phyloP scores from a whole-genome alignment of 1,284 basidiomycete genomes.

The Moniliophthora roreri region DNA sequence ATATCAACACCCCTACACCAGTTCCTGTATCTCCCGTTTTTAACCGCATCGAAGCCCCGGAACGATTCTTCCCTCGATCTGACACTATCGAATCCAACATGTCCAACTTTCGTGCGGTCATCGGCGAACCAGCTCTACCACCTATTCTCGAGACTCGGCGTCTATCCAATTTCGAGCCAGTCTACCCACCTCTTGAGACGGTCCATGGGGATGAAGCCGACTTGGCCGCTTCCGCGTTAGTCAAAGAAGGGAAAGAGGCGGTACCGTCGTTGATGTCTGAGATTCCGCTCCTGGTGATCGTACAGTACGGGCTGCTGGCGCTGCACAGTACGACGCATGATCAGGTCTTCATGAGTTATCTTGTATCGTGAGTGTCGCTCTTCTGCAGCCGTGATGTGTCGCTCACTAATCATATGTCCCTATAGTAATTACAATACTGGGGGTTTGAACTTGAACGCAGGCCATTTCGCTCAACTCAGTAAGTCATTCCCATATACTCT shows the following conservation, averaged over 20 bases:
- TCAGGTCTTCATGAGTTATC: conserved; percentile 80
- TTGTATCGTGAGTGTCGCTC: conserved; percentile 64
- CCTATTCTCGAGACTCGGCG: conserved; percentile 52
- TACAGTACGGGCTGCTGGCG: conserved; percentile 79
- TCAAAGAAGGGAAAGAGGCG: conserved; percentile 53
- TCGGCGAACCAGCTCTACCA: conserved; percentile 27
- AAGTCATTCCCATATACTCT: conserved; percentile 20
- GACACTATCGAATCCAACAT: conserved; percentile 36
- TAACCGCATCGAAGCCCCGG: conserved; percentile 21
- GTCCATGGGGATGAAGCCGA: conserved; percentile 14
- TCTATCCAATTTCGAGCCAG: conserved; percentile 22
- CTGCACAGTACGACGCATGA: conserved; percentile 84
- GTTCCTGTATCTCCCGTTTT: neutral
- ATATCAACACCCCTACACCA: neutral
- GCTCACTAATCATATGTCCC: conserved; percentile 2
- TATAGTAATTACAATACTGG: conserved; percentile 63
- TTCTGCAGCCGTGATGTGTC: neutral
- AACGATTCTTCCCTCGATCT: conserved; percentile 44
- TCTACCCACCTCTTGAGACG: no score
- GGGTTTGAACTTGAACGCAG: conserved; percentile 73
- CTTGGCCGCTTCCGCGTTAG: conserved; percentile 34
- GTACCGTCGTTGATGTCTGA: conserved; percentile 44
- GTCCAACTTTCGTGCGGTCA: conserved; percentile 2
- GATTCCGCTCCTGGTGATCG: conserved; percentile 68
- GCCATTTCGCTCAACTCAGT: conserved; percentile 81